Evolutionary conservation across 768 basidiomycete species (phyloP).

Genomic region (Grammothele lineata): DNA sequence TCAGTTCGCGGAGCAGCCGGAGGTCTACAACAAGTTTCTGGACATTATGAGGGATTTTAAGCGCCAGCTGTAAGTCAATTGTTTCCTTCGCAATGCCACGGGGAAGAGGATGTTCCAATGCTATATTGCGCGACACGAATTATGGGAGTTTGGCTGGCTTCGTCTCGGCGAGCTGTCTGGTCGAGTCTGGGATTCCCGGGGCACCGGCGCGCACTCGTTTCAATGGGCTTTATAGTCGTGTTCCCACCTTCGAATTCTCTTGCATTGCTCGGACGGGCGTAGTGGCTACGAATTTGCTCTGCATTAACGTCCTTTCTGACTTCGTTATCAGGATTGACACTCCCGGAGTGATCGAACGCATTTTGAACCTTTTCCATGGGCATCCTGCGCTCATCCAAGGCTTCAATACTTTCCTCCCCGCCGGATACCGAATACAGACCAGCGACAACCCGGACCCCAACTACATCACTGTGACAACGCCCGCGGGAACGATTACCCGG

Average conservation of each 20-base stretch:
- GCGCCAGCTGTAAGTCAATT: constrained; percentile 52
- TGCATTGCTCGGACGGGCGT: too few relatives aligned
- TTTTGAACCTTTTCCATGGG: constrained; percentile 87
- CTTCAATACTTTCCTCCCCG: constrained; percentile 96
- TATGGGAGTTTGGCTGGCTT: too few relatives aligned
- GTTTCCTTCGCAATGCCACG: not conserved
- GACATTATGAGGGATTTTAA: constrained; percentile 79
- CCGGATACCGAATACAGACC: constrained; percentile 89
- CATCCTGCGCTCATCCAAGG: constrained; percentile 92
- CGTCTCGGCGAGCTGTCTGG: too few relatives aligned
- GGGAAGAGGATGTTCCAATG: too few relatives aligned
- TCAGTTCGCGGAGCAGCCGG: constrained; percentile 53
- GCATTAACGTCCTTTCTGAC: too few relatives aligned
- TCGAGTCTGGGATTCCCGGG: too few relatives aligned
- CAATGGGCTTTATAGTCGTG: too few relatives aligned
- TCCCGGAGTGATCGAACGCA: constrained; percentile 93
- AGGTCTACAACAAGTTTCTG: constrained; percentile 59
- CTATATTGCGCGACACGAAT: too few relatives aligned
- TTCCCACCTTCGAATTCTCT: too few relatives aligned
- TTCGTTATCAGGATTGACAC: constrained; percentile 80
- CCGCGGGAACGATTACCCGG: constrained; percentile 49
- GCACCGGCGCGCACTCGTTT: too few relatives aligned
- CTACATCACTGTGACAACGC: constrained; percentile 75
- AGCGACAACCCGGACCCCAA: constrained; percentile 58
- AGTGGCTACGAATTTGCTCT: too few relatives aligned